These are phyloP conservation scores for Cyclotella distinguenda DNA, from an alignment of 108 stramenopile genomes.

Conservation along the genomic window DNA sequence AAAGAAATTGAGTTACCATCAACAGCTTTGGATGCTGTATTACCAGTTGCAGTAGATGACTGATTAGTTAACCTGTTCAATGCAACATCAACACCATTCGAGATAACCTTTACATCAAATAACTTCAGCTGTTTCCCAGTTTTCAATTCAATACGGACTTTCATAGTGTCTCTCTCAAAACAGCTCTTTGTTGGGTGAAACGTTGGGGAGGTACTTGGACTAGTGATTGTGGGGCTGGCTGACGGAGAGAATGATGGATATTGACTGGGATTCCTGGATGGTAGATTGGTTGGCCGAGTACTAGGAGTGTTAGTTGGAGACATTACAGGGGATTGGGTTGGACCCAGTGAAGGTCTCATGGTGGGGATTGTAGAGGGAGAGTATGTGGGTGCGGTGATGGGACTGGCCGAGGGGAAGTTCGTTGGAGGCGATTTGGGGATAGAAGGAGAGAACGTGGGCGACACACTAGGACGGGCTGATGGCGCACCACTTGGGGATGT, in stretches of 20 bases:
- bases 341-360: background rate
- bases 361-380: slow-evolving; percentile 3
- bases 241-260: background rate
- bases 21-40: background rate
- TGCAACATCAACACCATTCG: background rate
- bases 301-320: background rate
- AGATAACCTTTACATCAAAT: background rate
- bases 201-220: too few relatives aligned
- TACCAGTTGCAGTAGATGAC: background rate
- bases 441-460: background rate
- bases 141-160: background rate
- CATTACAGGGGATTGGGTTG: background rate
- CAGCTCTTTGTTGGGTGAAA: too few relatives aligned
- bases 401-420: background rate
- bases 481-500: background rate
- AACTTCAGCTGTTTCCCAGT: background rate
- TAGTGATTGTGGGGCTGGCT: background rate
- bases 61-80: background rate
- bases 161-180: background rate
- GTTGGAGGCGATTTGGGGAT: background rate
- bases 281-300: background rate
- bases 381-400: background rate
- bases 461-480: background rate
- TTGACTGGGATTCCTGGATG: background rate
- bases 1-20: background rate